Conservation (phyloP, 1,284 basidiomycete species). For the Ceratobasidium papillatum region DNA sequence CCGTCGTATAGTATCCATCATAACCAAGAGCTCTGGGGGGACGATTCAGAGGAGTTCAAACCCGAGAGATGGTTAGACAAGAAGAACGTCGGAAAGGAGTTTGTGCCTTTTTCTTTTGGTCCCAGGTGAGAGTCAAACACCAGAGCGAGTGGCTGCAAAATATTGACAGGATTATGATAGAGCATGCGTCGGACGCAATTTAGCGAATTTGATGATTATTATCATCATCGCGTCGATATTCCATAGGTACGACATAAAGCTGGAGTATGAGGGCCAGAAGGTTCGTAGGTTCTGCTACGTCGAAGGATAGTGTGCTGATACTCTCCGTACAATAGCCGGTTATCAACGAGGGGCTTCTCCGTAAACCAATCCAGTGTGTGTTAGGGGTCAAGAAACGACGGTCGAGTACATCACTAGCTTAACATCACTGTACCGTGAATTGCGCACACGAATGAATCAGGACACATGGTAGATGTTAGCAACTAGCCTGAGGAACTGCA, state of each 20-base stretch:
- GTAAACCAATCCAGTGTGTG: conserved; percentile 21
- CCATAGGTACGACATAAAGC: conserved; percentile 73
- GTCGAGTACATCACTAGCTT: not conserved
- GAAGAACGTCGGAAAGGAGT: conserved; percentile 68
- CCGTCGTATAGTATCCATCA: conserved; percentile 83
- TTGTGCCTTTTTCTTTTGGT: conserved; percentile 74
- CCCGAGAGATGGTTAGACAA: conserved; percentile 65
- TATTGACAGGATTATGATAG: not conserved
- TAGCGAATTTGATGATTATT: conserved; percentile 77
- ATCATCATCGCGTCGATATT: conserved; percentile 78
- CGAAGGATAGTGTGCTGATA: not conserved
- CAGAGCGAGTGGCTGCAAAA: too few species aligned
- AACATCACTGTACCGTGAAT: not conserved
- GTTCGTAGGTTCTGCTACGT: conserved; percentile 55
- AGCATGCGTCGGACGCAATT: conserved; percentile 57
- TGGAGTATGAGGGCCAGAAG: conserved; percentile 64
- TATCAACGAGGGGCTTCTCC: conserved; percentile 3
- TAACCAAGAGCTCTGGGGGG: conserved; percentile 51
- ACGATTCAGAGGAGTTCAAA: conserved; percentile 29
- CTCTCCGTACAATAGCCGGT: conserved; percentile 1
- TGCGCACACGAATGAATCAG: not conserved
- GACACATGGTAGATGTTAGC: too few species aligned
- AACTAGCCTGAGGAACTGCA: too few species aligned
- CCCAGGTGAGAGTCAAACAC: conserved; percentile 45
- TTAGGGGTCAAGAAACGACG: conserved; percentile 5